A percentile compares a stretch with the other conserved stretches of the same genome.
These are phyloP conservation scores for Camellia lanceoleosa DNA, from an alignment of 148 eudicot species.

Conservation along the genomic window DNA sequence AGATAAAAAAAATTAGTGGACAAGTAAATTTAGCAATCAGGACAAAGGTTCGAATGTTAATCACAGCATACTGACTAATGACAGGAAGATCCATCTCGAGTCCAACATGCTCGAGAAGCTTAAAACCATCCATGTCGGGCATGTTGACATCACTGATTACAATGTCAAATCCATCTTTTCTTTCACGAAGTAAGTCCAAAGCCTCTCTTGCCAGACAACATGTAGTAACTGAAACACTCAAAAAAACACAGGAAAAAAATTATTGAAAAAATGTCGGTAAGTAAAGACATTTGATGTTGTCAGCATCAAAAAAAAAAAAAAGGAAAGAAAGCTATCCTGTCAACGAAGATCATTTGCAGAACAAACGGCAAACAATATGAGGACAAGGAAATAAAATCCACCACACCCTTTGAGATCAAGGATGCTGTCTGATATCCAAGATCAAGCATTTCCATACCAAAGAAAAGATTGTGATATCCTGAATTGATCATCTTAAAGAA, in stretches of 20 bases:
- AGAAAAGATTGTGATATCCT: background rate
- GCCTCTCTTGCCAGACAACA: constrained; percentile 88
- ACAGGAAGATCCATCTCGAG: constrained; percentile 99
- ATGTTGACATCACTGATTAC: constrained; percentile 98
- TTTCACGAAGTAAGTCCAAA: constrained; percentile 75
- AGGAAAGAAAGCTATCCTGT: background rate
- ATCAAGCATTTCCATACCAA: background rate
- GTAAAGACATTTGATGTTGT: background rate
- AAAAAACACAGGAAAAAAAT: constrained; percentile 9
- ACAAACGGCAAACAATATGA: background rate
- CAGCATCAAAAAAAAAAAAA: background rate
- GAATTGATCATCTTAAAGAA: background rate
- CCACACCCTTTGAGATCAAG: background rate
- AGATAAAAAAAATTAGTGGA: background rate
- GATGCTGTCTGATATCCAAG: background rate
- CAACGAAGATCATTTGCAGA: background rate
- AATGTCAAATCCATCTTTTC: constrained; percentile 86
- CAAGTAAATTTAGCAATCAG: background rate
- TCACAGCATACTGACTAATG: constrained; percentile 55
- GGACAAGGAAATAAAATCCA: background rate
- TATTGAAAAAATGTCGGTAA: background rate
- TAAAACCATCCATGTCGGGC: constrained; percentile 99
- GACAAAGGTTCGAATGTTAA: background rate
- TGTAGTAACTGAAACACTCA: constrained; percentile 69
- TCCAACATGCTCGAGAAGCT: constrained; percentile 96